Evolutionary conservation across 805 yeast genomes (phyloP), one percentile per base, ranked within the genome.

Genomic region (Metschnikowia drakensbergensis): DNA sequence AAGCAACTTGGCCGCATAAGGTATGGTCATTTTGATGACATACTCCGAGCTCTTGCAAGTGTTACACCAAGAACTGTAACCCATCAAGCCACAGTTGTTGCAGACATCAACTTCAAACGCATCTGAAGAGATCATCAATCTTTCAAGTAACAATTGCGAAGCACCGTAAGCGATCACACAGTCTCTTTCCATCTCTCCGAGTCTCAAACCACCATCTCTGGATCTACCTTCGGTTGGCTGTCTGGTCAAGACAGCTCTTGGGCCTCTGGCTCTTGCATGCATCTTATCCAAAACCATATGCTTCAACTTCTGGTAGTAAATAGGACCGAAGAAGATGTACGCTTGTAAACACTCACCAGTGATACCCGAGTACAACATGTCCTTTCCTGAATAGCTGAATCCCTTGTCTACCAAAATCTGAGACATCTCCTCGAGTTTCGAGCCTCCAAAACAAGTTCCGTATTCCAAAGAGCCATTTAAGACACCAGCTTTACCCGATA

Each of bases 181-280:
- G 75, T 94, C 99, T 71, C 99, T 86, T 69, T 94, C 99, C 99
- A 94, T 94, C 74, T 94, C 99, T 62, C 99, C 99, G 67, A 94
- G 79, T 76, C 99, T 85, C 66, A 94, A 79, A 65, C 99, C 99
- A 81, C 99, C 99, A 69, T 94, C 99, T 69, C 99, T 82, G 2
- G 97, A 89, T 69, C 99, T 82, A 79, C 99, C 99, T 69, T 94
- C 99, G 0, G 98, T 92, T 13, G 56, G 56, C 71, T 94, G 99
- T 69, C 99, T 83, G 7, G 99, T 94, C 50, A 94, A 76, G 9
- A 94, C 98, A 0, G 99, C 99, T 59, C 98, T 82, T 48, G 99
- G 99, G 45, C 99, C 99, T 67, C 99, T 83, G 2, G 99, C 97
- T 77, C 99, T 87, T 1, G 99, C 99, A 64, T 94, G 99, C 99